Evolutionary conservation across 805 yeast species (phyloP), one percentile per base, ranked within the genome.

Genomic region (Saccharomycopsis lassenensis): DNA sequence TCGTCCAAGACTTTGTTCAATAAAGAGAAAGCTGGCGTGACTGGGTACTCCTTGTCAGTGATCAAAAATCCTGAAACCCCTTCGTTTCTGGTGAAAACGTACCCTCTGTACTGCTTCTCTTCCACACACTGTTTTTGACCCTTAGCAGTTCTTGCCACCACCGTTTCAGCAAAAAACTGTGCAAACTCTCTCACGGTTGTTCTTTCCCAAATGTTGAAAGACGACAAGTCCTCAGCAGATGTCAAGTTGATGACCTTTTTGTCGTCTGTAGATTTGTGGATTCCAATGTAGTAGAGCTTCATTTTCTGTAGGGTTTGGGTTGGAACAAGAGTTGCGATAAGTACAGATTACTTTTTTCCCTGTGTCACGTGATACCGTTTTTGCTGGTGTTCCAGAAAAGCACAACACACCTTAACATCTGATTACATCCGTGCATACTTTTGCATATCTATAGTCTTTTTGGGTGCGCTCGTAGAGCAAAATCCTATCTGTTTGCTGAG

Each of bases 121-220:
- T 91, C 95, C 36, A 91, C 82, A 55, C 85, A 72, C 58, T 91
- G 98, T 61, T 97, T 77, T 61, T 85, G 89, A 32, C 95, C 94
- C 1, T 89, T 67, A 27, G 67, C 61, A 2, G 98, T 91, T 61
- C 98, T 76, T 45, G 77, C 78, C 11, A 94, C 76, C 18, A 89
- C 89, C 2, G 98, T 91, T 51, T 76, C 83, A 18, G 93, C 71
- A 60, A 91, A 87, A 58, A 91, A 91, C 3, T 94, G 74, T 94
- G 89, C 83, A 61, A 91, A 89, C 59, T 89, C 95, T 15, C 81
- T 76, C 19, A 87, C 95, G 29, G 78, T 67, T 40, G 68, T 59
- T 49, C 87, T 69, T 62, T 89, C 95, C 57, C 91, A 91, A 59
- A 83, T 91, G 20, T 91, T 75, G 60, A 89, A 89, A 48, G 78